Evolutionary conservation across 192 early-diverging fungal species (phyloP), one percentile per base, ranked within the genome.

Genomic region (Paraglomus brasilianum): DNA sequence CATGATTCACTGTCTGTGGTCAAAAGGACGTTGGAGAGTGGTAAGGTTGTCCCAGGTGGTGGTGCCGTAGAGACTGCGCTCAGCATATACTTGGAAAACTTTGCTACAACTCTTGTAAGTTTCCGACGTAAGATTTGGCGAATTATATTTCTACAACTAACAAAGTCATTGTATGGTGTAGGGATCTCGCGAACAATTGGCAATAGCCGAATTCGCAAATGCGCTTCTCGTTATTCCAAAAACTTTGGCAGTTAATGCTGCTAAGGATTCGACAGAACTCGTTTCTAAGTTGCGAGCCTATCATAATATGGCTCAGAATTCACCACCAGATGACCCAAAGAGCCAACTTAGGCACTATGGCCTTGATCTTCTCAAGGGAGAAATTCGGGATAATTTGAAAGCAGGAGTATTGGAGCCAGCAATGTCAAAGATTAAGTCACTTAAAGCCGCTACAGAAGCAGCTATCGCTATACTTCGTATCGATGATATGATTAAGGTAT

Each of bases 381-480:
- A 87, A 68, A 79, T 95, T 30, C 86, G 97, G 30, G 93, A 99
- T 72, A 99, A 98, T 79, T 80, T 98, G 60, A 80, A 86, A 51
- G 92, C 95, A 19, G 97, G 97, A 45, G 93, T 99, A 4, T 82
- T 99, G 68, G 97, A 99, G 75, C 97, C 97, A 14, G 92, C 94
- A 47, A 93, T 99, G 87, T 94, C 92, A 73, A 99, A 99, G 82
- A 91, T 99, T 80, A 97, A 94, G 84, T 92, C 91, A 55, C 83
- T 99, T 67, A 96, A 97, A 81, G 92, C 93, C 14, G 97, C 97
- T 19, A 99, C 97, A 14, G 97, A 99, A 80, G 95, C 97, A 48
- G 97, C 97, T 36, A 92, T 99, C 75, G 92, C 95, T 70, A 91
- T 99, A 73, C 83, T 99, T 69, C 86, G 97, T 69, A 98, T 99